These are phyloP conservation scores for Pachysandra terminalis DNA, from an alignment of 164 flowering plant species.

Conservation along the genomic window DNA sequence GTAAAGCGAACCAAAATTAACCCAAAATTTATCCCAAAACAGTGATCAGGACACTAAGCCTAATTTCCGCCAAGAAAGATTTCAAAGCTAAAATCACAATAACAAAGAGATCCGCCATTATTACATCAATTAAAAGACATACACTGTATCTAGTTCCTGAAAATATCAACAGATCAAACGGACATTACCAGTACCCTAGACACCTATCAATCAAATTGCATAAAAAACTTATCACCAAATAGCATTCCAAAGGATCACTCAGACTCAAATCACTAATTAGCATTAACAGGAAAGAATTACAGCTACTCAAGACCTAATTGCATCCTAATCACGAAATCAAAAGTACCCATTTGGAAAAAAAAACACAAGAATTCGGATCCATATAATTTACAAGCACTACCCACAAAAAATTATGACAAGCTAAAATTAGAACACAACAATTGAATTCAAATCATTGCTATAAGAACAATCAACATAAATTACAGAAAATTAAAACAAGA, in stretches of 20 bases:
- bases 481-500: neutral
- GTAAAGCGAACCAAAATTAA: neutral
- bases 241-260: no score
- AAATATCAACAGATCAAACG: no score
- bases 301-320: neutral
- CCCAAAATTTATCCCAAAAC: neutral
- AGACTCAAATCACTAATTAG: no score
- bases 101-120: neutral
- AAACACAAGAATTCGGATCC: neutral
- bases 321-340: neutral
- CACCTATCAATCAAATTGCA: neutral
- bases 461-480: neutral
- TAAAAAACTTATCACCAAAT: neutral
- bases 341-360: neutral
- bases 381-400: neutral
- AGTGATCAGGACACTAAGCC: neutral
- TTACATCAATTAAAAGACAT: neutral
- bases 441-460: neutral
- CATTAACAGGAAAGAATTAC: neutral
- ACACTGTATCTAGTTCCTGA: no score
- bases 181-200: no score
- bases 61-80: neutral
- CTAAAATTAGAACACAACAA: neutral
- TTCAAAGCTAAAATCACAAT: neutral
- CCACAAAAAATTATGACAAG: neutral